Conservation (phyloP, 2,329 filamentous ascomycete species). For the Teratosphaeria viscida region DNA sequence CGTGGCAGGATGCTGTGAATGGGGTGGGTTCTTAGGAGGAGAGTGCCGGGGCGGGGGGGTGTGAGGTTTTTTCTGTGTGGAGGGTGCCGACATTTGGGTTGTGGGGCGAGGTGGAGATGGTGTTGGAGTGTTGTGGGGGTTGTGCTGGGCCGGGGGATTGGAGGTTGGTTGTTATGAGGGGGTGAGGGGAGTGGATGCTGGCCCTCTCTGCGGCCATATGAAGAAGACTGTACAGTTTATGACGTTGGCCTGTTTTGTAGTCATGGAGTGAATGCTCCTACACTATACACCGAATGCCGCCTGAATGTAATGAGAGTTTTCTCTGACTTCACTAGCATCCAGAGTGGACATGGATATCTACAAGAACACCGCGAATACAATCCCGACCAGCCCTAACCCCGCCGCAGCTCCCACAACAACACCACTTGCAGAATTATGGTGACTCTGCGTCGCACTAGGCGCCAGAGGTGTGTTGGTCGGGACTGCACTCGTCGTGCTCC, state of each 20-base stretch:
- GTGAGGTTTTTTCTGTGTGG: not conserved
- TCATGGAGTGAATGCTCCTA: too few species aligned
- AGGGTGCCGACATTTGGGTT: not conserved
- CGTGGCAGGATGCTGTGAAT: constrained; percentile 32
- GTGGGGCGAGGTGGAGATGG: not conserved
- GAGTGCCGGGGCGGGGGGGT: not conserved
- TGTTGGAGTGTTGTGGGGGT: not conserved
- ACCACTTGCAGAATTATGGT: not conserved
- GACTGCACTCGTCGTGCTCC: not conserved
- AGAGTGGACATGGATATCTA: not conserved
- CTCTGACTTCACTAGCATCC: too few species aligned
- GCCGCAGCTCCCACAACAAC: not conserved
- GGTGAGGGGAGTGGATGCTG: too few species aligned
- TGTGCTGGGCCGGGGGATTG: not conserved
- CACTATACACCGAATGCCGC: too few species aligned
- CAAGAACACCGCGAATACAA: not conserved
- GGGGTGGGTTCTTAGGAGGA: constrained; percentile 4
- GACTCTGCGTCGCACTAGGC: not conserved
- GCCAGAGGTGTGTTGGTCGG: not conserved
- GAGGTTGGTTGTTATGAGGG: not conserved
- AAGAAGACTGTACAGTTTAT: too few species aligned
- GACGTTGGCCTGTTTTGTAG: too few species aligned
- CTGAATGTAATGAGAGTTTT: too few species aligned
- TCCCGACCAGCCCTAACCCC: not conserved
- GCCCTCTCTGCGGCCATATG: too few species aligned